Evolutionary conservation across 805 yeast species (phyloP).

Genomic region (Ogataea zsoltii): DNA sequence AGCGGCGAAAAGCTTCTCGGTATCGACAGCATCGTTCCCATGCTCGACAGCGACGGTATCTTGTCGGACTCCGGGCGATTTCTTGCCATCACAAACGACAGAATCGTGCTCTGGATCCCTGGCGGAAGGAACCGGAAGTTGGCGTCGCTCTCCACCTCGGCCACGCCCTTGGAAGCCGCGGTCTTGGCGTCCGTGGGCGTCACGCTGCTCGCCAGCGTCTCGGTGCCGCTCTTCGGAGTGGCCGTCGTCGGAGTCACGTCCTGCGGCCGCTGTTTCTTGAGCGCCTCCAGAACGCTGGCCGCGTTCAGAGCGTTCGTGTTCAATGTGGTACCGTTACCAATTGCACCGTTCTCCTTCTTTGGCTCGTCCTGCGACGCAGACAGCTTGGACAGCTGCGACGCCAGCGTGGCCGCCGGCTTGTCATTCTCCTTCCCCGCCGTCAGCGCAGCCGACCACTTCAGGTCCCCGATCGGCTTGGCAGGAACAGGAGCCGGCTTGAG

Average conservation of each 20-base stretch:
- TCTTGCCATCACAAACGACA: slow-evolving; percentile 30
- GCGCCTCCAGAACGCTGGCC: slow-evolving; percentile 39
- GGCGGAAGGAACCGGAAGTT: slow-evolving; percentile 36
- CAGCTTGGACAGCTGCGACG: slow-evolving; percentile 2
- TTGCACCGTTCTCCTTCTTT: not conserved
- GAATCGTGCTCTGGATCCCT: slow-evolving; percentile 35
- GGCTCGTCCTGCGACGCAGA: slow-evolving; percentile 5
- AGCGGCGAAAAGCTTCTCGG: slow-evolving; percentile 31
- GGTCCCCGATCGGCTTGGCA: slow-evolving; percentile 30
- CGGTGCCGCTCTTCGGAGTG: not conserved
- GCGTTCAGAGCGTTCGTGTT: slow-evolving; percentile 37
- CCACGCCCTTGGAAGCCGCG: not conserved
- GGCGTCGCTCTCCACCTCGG: slow-evolving; percentile 26
- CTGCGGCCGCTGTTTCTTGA: slow-evolving; percentile 36
- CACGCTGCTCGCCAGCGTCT: slow-evolving; percentile 1
- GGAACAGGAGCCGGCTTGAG: slow-evolving; percentile 40
- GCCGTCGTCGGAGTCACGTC: slow-evolving; percentile 15
- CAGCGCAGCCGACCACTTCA: slow-evolving; percentile 38
- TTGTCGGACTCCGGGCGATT: slow-evolving; percentile 18
- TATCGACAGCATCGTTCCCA: slow-evolving; percentile 25
- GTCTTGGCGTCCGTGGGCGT: slow-evolving; percentile 4
- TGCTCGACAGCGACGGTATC: slow-evolving; percentile 23
- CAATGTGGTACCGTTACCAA: slow-evolving; percentile 12
- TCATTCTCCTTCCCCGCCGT: slow-evolving; percentile 21
- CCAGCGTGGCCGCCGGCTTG: slow-evolving; percentile 8